Evolutionary conservation across 2,329 filamentous ascomycete genomes (phyloP).

Genomic region (Scedosporium minutisporum): DNA sequence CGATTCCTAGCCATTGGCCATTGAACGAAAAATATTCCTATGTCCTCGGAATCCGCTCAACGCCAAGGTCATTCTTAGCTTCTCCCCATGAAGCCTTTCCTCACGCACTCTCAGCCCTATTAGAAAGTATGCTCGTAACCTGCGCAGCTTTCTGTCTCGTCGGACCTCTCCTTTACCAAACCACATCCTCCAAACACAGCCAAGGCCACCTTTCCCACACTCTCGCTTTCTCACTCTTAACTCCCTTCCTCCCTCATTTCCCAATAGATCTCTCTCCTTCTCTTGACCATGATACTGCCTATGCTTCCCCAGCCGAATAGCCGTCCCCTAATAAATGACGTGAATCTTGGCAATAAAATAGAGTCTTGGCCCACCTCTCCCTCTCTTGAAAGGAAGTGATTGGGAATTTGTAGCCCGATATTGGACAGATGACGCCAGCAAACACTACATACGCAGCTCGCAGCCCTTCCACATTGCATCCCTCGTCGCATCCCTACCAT

Average conservation of each 20-base stretch:
- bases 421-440: neutral
- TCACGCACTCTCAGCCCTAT: neutral
- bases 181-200: too few relatives aligned
- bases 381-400: neutral
- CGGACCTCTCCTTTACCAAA: too few relatives aligned
- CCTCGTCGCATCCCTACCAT: neutral
- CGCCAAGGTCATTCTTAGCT: neutral
- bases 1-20: too few relatives aligned
- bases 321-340: neutral
- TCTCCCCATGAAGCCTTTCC: neutral
- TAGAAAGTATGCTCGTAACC: neutral
- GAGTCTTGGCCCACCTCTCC: neutral
- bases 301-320: neutral
- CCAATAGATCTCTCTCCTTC: too few relatives aligned
- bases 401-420: neutral
- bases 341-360: neutral
- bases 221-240: too few relatives aligned
- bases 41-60: too few relatives aligned
- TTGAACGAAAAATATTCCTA: too few relatives aligned
- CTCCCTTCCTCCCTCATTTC: too few relatives aligned
- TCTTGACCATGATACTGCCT: neutral
- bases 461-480: neutral
- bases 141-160: too few relatives aligned
- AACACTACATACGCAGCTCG: neutral
- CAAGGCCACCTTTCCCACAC: too few relatives aligned